Evolutionary conservation across 2,329 filamentous ascomycete genomes (phyloP).

Genomic region (Colletotrichum euphorbiae): DNA sequence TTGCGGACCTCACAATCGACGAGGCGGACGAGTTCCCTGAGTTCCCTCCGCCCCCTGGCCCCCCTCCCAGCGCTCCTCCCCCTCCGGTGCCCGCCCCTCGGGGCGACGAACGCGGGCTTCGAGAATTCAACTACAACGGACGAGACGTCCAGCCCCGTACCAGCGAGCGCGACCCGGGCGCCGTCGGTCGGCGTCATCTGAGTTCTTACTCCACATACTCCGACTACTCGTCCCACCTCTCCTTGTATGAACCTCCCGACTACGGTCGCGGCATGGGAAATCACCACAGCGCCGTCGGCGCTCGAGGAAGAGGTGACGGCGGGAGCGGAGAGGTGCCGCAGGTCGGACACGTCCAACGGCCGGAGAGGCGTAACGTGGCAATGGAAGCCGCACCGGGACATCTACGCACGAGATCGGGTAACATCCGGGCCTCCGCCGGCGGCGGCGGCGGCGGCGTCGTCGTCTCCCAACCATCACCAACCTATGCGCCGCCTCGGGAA

Average conservation of each 20-base stretch:
- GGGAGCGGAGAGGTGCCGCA: constrained; percentile 3
- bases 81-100: constrained; percentile 4
- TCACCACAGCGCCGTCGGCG: background rate
- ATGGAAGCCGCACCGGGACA: constrained; percentile 7
- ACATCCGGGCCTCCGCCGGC: background rate
- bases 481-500: constrained; percentile 22
- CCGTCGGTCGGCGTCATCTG: constrained; percentile 21
- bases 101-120: constrained; percentile 33
- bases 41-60: constrained; percentile 11
- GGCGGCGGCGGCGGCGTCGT: background rate
- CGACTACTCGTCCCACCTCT: constrained; percentile 26
- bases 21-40: constrained; percentile 3
- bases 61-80: constrained; percentile 12
- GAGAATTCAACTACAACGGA: constrained; percentile 38
- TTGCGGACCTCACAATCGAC: background rate
- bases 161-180: constrained; percentile 32
- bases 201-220: constrained; percentile 29
- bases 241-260: constrained; percentile 14
- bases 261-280: background rate
- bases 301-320: background rate
- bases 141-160: constrained; percentile 28
- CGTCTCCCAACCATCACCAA: constrained; percentile 25
- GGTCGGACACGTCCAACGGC: constrained; percentile 14
- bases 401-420: background rate
- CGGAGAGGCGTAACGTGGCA: background rate